Evolutionary conservation across 2,329 filamentous ascomycete species (phyloP).

Genomic region (Tolypocladium pustulatum): DNA sequence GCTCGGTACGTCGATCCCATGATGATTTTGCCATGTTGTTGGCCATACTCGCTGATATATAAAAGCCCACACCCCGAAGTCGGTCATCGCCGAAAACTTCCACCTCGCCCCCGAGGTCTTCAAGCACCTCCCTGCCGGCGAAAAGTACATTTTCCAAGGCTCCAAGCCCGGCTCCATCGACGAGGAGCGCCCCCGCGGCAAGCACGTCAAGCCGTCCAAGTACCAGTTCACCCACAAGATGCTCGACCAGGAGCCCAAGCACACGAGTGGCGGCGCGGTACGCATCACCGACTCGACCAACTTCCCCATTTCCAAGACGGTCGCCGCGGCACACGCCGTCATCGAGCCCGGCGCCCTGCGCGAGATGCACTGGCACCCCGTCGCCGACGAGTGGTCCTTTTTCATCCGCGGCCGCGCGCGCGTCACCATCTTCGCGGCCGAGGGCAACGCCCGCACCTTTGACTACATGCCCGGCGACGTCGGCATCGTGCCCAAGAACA

Average conservation of each 20-base stretch:
- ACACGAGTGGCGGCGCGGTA: conserved; percentile 58
- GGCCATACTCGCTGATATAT: neutral
- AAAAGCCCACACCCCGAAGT: conserved; percentile 57
- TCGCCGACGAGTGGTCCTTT: conserved; percentile 72
- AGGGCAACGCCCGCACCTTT: conserved; percentile 61
- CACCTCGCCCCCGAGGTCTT: conserved; percentile 62
- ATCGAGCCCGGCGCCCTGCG: conserved; percentile 63
- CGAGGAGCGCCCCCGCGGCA: conserved; percentile 51
- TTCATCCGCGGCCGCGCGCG: conserved; percentile 63
- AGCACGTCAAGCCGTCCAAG: conserved; percentile 55
- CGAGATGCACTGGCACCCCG: conserved; percentile 78
- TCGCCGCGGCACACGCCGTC: conserved; percentile 61
- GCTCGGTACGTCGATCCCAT: conserved; percentile 35
- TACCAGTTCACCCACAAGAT: conserved; percentile 62
- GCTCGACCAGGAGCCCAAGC: conserved; percentile 56
- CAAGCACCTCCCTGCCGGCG: conserved; percentile 50
- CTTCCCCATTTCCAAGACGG: conserved; percentile 62
- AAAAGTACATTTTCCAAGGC: conserved; percentile 73
- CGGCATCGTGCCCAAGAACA: conserved; percentile 65
- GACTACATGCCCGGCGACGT: conserved; percentile 68
- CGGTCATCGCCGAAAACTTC: conserved; percentile 66
- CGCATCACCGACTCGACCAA: conserved; percentile 68
- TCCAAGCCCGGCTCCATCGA: conserved; percentile 52
- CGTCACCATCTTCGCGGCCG: conserved; percentile 63
- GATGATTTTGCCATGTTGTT: neutral